A percentile compares a stretch with the other conserved stretches of the same genome.
Evolutionary conservation across 208 protist species (phyloP).

Genomic region (Crithidia bombi): DNA sequence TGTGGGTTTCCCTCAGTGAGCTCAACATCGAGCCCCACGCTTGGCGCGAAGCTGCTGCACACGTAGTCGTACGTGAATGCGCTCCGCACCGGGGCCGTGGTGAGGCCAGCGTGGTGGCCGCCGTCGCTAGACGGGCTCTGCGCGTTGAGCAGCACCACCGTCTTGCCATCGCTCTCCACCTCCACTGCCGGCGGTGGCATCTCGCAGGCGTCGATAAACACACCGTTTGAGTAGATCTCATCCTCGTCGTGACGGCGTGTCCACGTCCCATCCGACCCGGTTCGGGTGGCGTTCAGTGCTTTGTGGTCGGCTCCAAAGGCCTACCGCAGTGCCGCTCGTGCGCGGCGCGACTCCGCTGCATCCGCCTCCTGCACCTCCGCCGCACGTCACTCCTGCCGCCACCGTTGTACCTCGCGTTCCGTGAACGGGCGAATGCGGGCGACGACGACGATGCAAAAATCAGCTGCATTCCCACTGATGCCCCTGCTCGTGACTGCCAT

Average conservation of each 20-base stretch:
- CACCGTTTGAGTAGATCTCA: not conserved
- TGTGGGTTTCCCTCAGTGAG: not conserved
- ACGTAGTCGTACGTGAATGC: slow-evolving; percentile 71
- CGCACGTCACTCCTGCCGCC: slow-evolving; percentile 29
- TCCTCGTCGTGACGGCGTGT: slow-evolving; percentile 2
- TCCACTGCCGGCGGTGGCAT: slow-evolving; percentile 51
- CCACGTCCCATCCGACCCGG: not conserved
- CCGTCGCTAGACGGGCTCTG: not conserved
- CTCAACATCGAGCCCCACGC: slow-evolving; percentile 37
- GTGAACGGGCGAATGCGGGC: slow-evolving; percentile 68
- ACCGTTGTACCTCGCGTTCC: slow-evolving; percentile 40
- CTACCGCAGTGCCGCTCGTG: slow-evolving; percentile 32
- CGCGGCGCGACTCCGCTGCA: slow-evolving; percentile 15
- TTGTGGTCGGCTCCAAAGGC: slow-evolving; percentile 45
- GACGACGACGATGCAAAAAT: slow-evolving; percentile 63
- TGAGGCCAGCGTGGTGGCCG: not conserved
- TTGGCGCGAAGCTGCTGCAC: slow-evolving; percentile 62
- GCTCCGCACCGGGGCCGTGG: slow-evolving; percentile 16
- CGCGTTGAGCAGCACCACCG: slow-evolving; percentile 51
- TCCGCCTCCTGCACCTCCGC: not conserved
- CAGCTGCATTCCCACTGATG: slow-evolving; percentile 6
- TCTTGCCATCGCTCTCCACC: slow-evolving; percentile 55
- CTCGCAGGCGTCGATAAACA: not conserved
- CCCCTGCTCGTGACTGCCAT: not conserved
- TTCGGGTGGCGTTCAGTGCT: slow-evolving; percentile 10